Percentiles rank a stretch among this genome's conserved stretches.
Conservation (phyloP, 805 yeast species). For the Pichia membranifaciens region DNA sequence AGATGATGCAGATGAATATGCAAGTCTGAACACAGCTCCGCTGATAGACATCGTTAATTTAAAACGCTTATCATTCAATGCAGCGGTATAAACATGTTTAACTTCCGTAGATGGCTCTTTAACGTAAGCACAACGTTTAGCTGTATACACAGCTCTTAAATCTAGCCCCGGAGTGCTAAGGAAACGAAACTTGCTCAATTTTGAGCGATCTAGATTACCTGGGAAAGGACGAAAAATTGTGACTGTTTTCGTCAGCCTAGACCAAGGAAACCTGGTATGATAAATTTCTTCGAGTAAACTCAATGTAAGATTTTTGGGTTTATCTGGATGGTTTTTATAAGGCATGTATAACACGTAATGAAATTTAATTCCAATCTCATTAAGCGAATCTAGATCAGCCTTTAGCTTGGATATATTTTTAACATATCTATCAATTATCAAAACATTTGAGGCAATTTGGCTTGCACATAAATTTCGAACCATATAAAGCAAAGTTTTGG, state of each 20-base stretch:
- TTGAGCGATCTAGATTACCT: not conserved
- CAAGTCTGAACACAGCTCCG: not conserved
- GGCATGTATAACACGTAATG: not conserved
- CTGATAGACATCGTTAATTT: not conserved
- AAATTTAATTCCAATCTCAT: not conserved
- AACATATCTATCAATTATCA: conserved; percentile 1
- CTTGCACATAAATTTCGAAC: not conserved
- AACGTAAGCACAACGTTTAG: not conserved
- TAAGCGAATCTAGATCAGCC: not conserved
- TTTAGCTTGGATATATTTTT: not conserved
- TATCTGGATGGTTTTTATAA: not conserved
- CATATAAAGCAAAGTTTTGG: not conserved
- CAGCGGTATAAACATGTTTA: not conserved
- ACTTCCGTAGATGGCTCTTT: not conserved
- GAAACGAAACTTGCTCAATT: too few relatives aligned
- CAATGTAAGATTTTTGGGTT: not conserved
- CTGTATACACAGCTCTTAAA: not conserved
- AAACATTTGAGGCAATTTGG: not conserved
- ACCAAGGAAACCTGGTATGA: conserved; percentile 4
- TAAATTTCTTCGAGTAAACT: conserved; percentile 8
- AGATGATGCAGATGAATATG: not conserved
- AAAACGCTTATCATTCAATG: not conserved
- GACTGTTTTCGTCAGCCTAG: not conserved
- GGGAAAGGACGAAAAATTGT: not conserved
- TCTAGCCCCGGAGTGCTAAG: not conserved